These are phyloP conservation scores for Talaromyces sp. DNA, from an alignment of 2,329 filamentous ascomycete genomes.

Conservation along the genomic window DNA sequence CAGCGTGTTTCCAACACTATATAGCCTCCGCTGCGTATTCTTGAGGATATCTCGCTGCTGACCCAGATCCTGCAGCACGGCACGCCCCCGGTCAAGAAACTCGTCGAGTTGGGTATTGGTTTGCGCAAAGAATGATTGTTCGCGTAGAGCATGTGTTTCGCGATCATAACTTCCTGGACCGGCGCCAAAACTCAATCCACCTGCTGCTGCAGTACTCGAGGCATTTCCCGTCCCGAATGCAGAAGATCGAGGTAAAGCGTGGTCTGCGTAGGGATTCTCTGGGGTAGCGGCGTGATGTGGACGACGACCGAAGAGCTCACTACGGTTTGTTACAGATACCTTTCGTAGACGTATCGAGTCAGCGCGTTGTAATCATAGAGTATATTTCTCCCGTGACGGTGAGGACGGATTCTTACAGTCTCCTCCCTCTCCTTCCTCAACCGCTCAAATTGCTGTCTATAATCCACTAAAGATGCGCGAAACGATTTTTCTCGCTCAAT, in stretches of 20 bases:
- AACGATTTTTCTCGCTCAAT: constrained; percentile 81
- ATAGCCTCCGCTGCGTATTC: constrained; percentile 83
- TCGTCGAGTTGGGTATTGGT: constrained; percentile 87
- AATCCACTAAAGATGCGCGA: constrained; percentile 73
- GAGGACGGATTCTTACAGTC: constrained; percentile 44
- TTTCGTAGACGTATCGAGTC: constrained; percentile 21
- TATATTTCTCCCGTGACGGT: neutral
- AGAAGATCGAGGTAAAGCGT: constrained; percentile 40
- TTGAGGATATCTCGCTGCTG: constrained; percentile 93
- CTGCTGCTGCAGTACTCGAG: constrained; percentile 20
- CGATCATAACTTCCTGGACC: constrained; percentile 56
- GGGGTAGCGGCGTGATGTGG: constrained; percentile 74
- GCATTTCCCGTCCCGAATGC: constrained; percentile 35
- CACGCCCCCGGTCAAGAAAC: constrained; percentile 84
- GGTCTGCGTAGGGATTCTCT: constrained; percentile 85
- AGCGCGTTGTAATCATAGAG: neutral
- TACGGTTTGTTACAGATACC: constrained; percentile 63
- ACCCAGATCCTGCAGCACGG: constrained; percentile 81
- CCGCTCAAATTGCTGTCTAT: constrained; percentile 68
- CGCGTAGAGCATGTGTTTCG: constrained; percentile 77
- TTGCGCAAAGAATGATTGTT: constrained; percentile 78
- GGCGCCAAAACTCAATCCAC: constrained; percentile 43
- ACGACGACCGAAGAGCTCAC: constrained; percentile 77
- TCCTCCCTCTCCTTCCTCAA: constrained; percentile 76
- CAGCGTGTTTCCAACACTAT: constrained; percentile 88